phyloP scores from a whole-genome alignment of 2,329 filamentous ascomycete species.

The Fusarium pseudocircinatum region DNA sequence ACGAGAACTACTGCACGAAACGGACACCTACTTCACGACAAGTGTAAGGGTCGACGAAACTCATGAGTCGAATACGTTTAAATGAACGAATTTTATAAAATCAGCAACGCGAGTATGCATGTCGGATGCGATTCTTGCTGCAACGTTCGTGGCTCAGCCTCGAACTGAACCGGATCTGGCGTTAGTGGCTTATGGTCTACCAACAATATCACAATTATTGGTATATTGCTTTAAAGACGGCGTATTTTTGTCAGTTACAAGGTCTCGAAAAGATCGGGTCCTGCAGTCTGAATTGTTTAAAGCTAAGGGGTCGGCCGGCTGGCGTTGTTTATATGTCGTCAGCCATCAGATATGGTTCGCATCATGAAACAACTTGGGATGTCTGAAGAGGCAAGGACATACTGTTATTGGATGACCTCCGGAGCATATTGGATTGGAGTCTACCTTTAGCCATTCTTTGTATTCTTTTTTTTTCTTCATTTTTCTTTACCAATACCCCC shows the following conservation, averaged over 20 bases:
- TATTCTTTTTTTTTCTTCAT: background rate
- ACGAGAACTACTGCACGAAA: constrained; percentile 89
- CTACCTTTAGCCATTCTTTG: constrained; percentile 10
- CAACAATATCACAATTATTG: constrained; percentile 28
- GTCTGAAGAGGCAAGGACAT: constrained; percentile 21
- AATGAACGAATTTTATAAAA: constrained; percentile 9
- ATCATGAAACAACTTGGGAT: constrained; percentile 37
- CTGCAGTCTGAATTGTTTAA: constrained; percentile 20
- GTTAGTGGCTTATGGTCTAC: constrained; percentile 19
- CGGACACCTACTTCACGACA: constrained; percentile 85
- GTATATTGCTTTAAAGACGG: constrained; percentile 33
- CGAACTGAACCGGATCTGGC: constrained; percentile 25
- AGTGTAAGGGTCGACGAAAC: constrained; percentile 77
- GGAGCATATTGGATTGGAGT: constrained; percentile 24
- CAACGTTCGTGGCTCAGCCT: constrained; percentile 36
- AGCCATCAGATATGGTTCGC: constrained; percentile 27
- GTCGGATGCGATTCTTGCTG: constrained; percentile 27
- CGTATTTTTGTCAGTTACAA: constrained; percentile 31
- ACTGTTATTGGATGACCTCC: constrained; percentile 10
- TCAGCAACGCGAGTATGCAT: constrained; percentile 14
- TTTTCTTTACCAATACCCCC: constrained; percentile 29
- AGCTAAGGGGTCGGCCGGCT: constrained; percentile 20
- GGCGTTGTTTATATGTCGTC: constrained; percentile 23
- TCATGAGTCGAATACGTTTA: constrained; percentile 27
- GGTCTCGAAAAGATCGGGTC: constrained; percentile 18